These are phyloP conservation scores for Colletotrichum melonis DNA, from an alignment of 2,329 filamentous ascomycete genomes.

Conservation along the genomic window DNA sequence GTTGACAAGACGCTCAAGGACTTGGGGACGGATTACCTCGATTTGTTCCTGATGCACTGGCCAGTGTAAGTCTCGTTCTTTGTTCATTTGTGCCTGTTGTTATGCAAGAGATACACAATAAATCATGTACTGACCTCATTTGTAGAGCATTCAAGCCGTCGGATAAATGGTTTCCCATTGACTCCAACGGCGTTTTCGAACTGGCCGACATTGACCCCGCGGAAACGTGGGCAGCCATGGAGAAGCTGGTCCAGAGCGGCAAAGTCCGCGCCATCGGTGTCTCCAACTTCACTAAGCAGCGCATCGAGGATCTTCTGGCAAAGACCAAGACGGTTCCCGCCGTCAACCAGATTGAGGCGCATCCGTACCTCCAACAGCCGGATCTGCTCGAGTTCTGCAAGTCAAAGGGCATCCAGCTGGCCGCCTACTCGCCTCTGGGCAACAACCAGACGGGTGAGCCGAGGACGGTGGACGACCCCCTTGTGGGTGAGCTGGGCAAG, in stretches of 20 bases:
- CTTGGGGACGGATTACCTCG: slow-evolving; percentile 63
- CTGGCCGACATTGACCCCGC: slow-evolving; percentile 64
- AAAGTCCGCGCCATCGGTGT: slow-evolving; percentile 61
- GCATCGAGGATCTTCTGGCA: slow-evolving; percentile 54
- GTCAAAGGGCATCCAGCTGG: slow-evolving; percentile 68
- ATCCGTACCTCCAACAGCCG: slow-evolving; percentile 74
- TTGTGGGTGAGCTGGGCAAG: slow-evolving; percentile 59
- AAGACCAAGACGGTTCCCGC: slow-evolving; percentile 68
- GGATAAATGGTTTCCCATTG: slow-evolving; percentile 50
- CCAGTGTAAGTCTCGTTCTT: slow-evolving; percentile 45
- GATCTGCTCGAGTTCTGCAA: slow-evolving; percentile 67
- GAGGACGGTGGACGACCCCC: slow-evolving; percentile 60
- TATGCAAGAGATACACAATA: not conserved
- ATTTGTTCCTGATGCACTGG: slow-evolving; percentile 64
- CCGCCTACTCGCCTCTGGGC: slow-evolving; percentile 74
- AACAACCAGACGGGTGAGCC: slow-evolving; percentile 60
- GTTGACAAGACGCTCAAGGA: slow-evolving; percentile 61
- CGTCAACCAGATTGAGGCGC: slow-evolving; percentile 77
- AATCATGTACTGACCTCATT: slow-evolving; percentile 38
- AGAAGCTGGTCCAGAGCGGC: slow-evolving; percentile 49
- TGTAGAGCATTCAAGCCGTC: slow-evolving; percentile 65
- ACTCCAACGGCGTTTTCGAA: slow-evolving; percentile 72
- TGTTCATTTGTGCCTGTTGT: no score
- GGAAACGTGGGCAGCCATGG: slow-evolving; percentile 52
- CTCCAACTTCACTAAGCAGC: slow-evolving; percentile 59